Percentiles rank a stretch among this genome's conserved stretches.
phyloP scores from a whole-genome alignment of 2,329 filamentous ascomycete species.

The Clonostachys chloroleuca region DNA sequence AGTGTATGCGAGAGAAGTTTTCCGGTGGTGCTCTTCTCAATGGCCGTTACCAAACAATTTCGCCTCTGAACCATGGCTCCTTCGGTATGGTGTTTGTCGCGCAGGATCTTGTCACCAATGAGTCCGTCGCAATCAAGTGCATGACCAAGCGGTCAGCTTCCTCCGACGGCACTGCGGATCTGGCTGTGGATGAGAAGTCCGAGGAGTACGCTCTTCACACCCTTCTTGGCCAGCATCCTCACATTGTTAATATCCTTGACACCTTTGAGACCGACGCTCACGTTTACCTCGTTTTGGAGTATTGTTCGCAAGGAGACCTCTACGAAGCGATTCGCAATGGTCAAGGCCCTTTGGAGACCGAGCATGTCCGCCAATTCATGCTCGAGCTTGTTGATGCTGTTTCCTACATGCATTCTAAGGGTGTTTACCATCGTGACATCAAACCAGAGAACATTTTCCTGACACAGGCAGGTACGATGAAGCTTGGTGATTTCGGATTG shows the following conservation, averaged over 20 bases:
- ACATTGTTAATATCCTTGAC: constrained; percentile 89
- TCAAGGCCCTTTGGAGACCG: constrained; percentile 86
- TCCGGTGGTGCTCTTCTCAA: constrained; percentile 74
- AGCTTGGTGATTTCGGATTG: constrained; percentile 93
- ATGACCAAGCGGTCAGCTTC: constrained; percentile 75
- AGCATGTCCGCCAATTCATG: constrained; percentile 98
- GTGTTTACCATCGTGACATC: constrained; percentile 95
- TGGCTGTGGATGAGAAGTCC: constrained; percentile 76
- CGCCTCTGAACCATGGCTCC: constrained; percentile 95
- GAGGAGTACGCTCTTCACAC: constrained; percentile 79
- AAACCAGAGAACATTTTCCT: constrained; percentile 99
- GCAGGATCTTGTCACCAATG: constrained; percentile 69
- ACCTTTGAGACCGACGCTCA: constrained; percentile 91
- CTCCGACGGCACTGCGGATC: constrained; percentile 54
- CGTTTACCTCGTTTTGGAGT: constrained; percentile 89
- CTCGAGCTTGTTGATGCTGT: constrained; percentile 87
- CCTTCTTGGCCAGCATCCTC: constrained; percentile 73
- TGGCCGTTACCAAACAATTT: constrained; percentile 86
- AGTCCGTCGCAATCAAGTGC: constrained; percentile 93
- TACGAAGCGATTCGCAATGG: constrained; percentile 94
- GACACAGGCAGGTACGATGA: constrained; percentile 80
- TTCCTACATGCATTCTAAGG: constrained; percentile 84
- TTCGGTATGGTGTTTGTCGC: constrained; percentile 99
- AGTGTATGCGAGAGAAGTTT: constrained; percentile 84
- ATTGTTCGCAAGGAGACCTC: constrained; percentile 89